Base-by-base conservation (phyloP, 2,329 filamentous ascomycete species). In the Fusarium sp. region DNA sequence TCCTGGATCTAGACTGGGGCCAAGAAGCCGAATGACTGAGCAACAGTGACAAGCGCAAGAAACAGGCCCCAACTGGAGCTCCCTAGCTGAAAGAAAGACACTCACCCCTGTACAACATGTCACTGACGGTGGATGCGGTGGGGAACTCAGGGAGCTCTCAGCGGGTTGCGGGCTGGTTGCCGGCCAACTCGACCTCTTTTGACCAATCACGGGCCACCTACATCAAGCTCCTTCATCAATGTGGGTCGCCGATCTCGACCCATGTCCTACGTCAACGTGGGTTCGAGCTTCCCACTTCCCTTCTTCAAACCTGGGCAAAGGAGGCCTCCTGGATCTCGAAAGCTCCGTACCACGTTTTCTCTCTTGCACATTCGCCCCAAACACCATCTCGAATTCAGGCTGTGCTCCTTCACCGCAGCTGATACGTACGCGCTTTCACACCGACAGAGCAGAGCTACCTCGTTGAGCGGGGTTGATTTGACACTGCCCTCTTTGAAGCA, bases 201-300 rank as follows among this genome's bases (percentile, higher is more conserved):
- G 42, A 7, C 36, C 13, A 45, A 69, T 42, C 8, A 22, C n/a
- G 42, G 54, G 38, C 50, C 1, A 13, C 11, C n/a, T 10, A 54
- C 40, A 57, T 61, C 58, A 52, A 52, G 47, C 47, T 52, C 27
- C 47, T 31, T 52, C 25, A 10, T n/a, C 18, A 18, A 18, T 31
- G 36, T 18, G 54, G 52, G 31, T 52, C 33, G 38, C 20, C 31
- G 59, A 72, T 74, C 57, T 60, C 65, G 45, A 69, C 61, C 71
- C 71, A 74, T 74, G 71, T 72, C 57, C 71, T 74, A 74, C 71
- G 71, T 74, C 71, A 74, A 74, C 47, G 38, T 38, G 57, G 57
- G 54, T 66, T 20, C 27, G n/a, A 35, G 38, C 20, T 31, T 27
- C 18, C 36, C 22, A 36, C 18, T 45, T 42, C 25, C 18, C 20